phyloP scores from a whole-genome alignment of 441 rosid species.

The Breynia disticha region DNA sequence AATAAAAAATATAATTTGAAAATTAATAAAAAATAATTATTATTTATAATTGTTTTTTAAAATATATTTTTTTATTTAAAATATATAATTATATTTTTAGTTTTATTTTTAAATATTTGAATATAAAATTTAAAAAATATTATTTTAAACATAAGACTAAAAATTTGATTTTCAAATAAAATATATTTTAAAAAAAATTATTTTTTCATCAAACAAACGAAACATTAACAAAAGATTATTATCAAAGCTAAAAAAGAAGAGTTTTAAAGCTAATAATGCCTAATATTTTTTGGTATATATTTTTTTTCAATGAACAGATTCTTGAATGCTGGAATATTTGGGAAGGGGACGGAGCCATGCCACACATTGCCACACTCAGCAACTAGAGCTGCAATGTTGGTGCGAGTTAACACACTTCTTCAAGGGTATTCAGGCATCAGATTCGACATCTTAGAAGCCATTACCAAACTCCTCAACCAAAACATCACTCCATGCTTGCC shows the following conservation, averaged over 20 bases:
- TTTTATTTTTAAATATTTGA: no score
- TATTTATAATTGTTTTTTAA: no score
- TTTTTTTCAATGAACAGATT: constrained; percentile 22
- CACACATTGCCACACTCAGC: constrained; percentile 46
- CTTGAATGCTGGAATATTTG: constrained; percentile 54
- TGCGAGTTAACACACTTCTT: constrained; percentile 46
- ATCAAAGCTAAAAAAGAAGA: not conserved
- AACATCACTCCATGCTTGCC: constrained; percentile 56
- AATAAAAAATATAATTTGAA: no score
- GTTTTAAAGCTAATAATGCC: not conserved
- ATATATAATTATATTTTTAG: no score
- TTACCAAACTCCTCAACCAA: constrained; percentile 40
- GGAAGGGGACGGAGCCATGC: constrained; percentile 36
- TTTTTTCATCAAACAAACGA: no score
- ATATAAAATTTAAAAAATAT: no score
- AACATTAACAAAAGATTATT: no score
- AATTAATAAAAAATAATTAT: no score
- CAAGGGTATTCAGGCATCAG: constrained; percentile 59
- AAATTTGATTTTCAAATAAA: no score
- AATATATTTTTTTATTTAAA: no score
- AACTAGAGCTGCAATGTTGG: constrained; percentile 56
- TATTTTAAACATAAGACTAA: no score
- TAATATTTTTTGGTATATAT: not conserved
- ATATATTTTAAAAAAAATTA: no score
- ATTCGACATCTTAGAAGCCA: constrained; percentile 50